A percentile compares a stretch with the other conserved stretches of the same genome.
phyloP scores from a whole-genome alignment of 768 basidiomycete genomes.

The Boletus fagicola region DNA sequence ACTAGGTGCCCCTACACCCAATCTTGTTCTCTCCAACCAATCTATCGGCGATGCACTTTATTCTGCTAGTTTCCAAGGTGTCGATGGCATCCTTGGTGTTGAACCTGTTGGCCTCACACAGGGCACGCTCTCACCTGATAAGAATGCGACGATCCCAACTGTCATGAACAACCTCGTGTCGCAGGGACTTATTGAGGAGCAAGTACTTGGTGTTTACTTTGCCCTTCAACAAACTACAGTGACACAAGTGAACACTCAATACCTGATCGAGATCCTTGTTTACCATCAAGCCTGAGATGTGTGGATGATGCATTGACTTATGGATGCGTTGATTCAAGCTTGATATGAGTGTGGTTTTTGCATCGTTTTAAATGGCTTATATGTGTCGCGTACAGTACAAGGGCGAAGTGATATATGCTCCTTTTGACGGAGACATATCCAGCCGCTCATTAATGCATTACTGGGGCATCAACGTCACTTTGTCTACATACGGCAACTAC shows the following conservation, averaged over 20 bases:
- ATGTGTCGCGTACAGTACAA: slow-evolving; percentile 13
- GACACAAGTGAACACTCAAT: slow-evolving; percentile 12
- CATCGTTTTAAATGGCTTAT: neutral
- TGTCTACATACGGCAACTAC: slow-evolving; percentile 11
- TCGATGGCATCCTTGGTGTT: slow-evolving; percentile 30
- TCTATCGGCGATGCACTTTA: slow-evolving; percentile 28
- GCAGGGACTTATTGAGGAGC: slow-evolving; percentile 16
- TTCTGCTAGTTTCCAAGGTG: slow-evolving; percentile 14
- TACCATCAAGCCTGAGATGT: neutral
- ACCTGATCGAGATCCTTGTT: neutral
- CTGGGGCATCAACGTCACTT: slow-evolving; percentile 33
- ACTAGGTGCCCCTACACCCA: slow-evolving; percentile 27
- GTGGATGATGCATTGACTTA: slow-evolving; percentile 30
- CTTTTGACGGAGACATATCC: slow-evolving; percentile 27
- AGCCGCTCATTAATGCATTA: slow-evolving; percentile 23
- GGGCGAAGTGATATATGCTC: slow-evolving; percentile 24
- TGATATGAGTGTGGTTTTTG: slow-evolving; percentile 14
- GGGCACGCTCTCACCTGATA: slow-evolving; percentile 2
- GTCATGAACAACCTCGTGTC: slow-evolving; percentile 26
- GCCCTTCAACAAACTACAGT: slow-evolving; percentile 14
- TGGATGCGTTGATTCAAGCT: slow-evolving; percentile 19
- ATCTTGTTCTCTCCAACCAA: slow-evolving; percentile 28
- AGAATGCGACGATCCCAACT: slow-evolving; percentile 19
- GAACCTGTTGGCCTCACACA: slow-evolving; percentile 24
- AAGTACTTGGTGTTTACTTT: slow-evolving; percentile 24